Evolutionary conservation across 1,139 yeast species (phyloP), one percentile per base, ranked within the genome.

Genomic region (Zygosaccharomyces pseudobailii): DNA sequence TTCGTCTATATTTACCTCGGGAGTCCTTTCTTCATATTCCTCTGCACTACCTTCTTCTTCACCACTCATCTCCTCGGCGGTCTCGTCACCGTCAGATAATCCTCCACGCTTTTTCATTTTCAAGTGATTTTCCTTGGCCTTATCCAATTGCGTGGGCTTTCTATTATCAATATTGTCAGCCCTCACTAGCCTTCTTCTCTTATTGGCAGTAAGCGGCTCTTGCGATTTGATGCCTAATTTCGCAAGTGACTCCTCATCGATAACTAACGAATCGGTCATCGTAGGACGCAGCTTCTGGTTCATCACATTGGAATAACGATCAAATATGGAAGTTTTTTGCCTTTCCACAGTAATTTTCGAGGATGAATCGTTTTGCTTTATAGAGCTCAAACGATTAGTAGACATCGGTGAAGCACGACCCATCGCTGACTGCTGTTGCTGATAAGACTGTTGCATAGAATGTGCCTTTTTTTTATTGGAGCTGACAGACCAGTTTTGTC

Each of bases 261-360:
- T 51, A 7, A 48, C 55, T n/a, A 48, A 32, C 5, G 53, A 41
- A 36, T 49, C 49, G 2, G 47, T 39, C 46, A 45, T 43, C 17
- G 50, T 40, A n/a, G 52, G 50, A 28, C 50, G 45, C 30, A 42
- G 30, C 17, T 47, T 52, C 8, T 55, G 54, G 41, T 59, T 59
- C 52, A 62, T 50, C 8, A 62, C 65, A 43, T 57, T 60, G 7
- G 68, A 63, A 41, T 64, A 64, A 45, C 66, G 56, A 46, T 64
- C 66, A 50, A 62, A 71, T 49, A 81, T 80, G 2, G 85, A 76
- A 37, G 71, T 69, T 46, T 73, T 76, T 21, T 80, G 80, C 55
- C 73, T 78, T 41, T 70, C 70, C 38, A 80, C 65, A 27, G 75
- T 73, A n/a, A 82, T 84, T 59, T 81, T 82, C 3, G 87, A 79